Conservation (phyloP, 768 basidiomycete genomes). For the Exidia glandulosa region DNA sequence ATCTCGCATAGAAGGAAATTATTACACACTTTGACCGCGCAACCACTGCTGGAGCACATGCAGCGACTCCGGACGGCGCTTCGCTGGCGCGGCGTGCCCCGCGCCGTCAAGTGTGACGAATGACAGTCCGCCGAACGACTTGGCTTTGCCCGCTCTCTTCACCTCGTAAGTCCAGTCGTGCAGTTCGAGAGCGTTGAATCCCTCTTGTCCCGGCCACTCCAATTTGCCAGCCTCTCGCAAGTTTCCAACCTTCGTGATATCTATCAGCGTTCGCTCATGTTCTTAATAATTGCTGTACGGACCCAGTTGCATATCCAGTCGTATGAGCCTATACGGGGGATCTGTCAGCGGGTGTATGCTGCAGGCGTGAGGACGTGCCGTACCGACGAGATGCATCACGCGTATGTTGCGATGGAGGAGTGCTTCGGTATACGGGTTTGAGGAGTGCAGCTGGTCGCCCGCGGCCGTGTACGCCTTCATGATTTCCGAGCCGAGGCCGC, state of each 20-base stretch:
- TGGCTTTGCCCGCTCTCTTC: constrained; percentile 11
- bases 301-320: constrained; percentile 15
- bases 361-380: too few species aligned
- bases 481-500: background rate
- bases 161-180: constrained; percentile 22
- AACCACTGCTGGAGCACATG: constrained; percentile 2
- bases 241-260: constrained; percentile 18
- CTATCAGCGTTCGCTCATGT: background rate
- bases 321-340: constrained; percentile 10
- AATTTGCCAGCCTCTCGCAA: constrained; percentile 20
- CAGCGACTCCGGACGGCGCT: constrained; percentile 13
- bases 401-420: background rate
- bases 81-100: constrained; percentile 25
- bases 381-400: background rate
- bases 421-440: background rate
- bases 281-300: background rate
- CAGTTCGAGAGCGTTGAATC: constrained; percentile 14
- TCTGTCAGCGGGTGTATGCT: constrained; percentile 2
- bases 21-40: background rate
- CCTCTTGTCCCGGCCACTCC: constrained; percentile 23
- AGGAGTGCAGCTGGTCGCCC: background rate
- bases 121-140: constrained; percentile 19
- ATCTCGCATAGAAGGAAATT: too few species aligned
- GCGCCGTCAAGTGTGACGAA: constrained; percentile 13
- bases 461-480: background rate